Conservation (phyloP, 2,329 filamentous ascomycete genomes). For the Microascus cirrosus region DNA sequence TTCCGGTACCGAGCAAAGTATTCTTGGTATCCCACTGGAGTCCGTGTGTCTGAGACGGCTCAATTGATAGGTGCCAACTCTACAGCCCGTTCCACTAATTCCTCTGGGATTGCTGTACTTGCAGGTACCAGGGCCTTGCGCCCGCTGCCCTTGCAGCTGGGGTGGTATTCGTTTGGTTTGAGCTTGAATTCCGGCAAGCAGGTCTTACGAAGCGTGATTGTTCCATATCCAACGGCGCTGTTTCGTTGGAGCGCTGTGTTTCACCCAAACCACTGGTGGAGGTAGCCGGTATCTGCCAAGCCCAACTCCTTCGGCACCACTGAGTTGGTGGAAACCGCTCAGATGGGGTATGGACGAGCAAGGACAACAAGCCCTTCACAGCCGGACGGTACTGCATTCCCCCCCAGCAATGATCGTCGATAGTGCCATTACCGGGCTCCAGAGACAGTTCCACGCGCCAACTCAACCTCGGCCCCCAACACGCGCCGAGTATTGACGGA, state of each 20-base stretch:
- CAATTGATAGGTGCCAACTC: background rate
- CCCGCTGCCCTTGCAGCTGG: background rate
- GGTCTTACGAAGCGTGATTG: background rate
- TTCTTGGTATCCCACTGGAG: background rate
- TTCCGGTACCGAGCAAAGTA: background rate
- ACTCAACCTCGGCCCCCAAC: no score
- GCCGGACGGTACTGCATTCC: no score
- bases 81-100: background rate
- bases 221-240: background rate
- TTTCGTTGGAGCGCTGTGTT: background rate
- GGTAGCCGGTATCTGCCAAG: no score
- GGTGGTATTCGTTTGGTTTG: background rate
- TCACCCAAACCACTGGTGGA: no score
- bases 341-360: no score
- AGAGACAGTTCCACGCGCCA: no score
- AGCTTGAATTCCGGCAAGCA: background rate
- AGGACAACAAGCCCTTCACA: no score
- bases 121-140: background rate
- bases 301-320: no score
- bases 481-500: no score
- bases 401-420: no score
- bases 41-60: background rate
- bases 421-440: no score
- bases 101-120: background rate
- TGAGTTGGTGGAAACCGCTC: no score